These are phyloP conservation scores for Pseudopyricularia javanii DNA, from an alignment of 2,329 filamentous ascomycete genomes.

Conservation along the genomic window DNA sequence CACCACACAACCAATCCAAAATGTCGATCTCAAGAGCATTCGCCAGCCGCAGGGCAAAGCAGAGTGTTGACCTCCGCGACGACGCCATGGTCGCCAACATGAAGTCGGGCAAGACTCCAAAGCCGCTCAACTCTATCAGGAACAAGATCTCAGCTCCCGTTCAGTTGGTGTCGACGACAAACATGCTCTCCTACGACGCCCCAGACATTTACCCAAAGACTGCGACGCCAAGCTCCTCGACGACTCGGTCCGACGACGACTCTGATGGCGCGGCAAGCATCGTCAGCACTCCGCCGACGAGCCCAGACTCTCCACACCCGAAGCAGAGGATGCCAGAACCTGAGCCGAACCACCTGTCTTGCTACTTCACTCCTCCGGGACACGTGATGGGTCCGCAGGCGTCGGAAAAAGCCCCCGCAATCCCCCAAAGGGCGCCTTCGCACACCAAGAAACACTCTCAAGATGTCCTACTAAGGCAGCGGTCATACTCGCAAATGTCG, in stretches of 20 bases:
- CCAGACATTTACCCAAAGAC: constrained; percentile 56
- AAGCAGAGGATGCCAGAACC: constrained; percentile 28
- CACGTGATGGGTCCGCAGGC: constrained; percentile 27
- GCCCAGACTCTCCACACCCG: constrained; percentile 51
- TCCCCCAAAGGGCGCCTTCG: constrained; percentile 69
- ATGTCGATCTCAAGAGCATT: constrained; percentile 53
- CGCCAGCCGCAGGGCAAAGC: constrained; percentile 55
- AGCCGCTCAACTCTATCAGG: constrained; percentile 36
- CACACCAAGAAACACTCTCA: constrained; percentile 75
- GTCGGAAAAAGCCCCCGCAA: constrained; percentile 42
- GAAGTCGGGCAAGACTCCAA: constrained; percentile 17
- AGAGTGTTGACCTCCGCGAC: constrained; percentile 33
- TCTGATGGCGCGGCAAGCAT: constrained; percentile 53
- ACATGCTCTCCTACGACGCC: constrained; percentile 90
- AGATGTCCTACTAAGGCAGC: constrained; percentile 48
- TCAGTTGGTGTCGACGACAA: constrained; percentile 84
- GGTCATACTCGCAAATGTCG: constrained; percentile 37
- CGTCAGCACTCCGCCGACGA: constrained; percentile 38
- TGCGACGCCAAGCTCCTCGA: constrained; percentile 37
- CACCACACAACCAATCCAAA: constrained; percentile 3
- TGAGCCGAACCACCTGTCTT: constrained; percentile 54
- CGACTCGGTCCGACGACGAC: constrained; percentile 49
- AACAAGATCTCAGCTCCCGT: constrained; percentile 78
- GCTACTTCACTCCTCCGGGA: constrained; percentile 47
- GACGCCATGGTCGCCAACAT: constrained; percentile 25